Conservation (phyloP, 768 basidiomycete genomes). For the Mycena alexandri region DNA sequence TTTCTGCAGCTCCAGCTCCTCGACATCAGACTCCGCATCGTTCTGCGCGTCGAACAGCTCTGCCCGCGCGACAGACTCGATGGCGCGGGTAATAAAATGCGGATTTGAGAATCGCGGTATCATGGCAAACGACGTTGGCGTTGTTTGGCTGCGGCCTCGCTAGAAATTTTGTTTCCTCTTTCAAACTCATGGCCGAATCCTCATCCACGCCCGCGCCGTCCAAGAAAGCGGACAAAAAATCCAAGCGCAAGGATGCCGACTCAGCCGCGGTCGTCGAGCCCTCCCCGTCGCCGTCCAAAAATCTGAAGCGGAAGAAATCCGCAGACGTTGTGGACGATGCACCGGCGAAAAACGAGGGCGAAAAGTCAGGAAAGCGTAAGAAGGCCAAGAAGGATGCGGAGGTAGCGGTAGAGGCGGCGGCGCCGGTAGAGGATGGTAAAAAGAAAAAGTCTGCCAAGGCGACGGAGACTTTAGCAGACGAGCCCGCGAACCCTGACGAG, state of each 20-base stretch:
- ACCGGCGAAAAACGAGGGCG: background rate
- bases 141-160: conserved; percentile 1
- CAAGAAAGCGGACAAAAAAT: conserved; percentile 42
- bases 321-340: conserved; percentile 25
- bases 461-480: background rate
- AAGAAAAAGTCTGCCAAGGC: conserved; percentile 36
- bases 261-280: conserved; percentile 14
- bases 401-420: conserved; percentile 1
- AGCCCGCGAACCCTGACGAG: too few species aligned
- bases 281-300: conserved; percentile 30
- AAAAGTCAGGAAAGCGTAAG: conserved; percentile 35
- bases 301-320: conserved; percentile 49
- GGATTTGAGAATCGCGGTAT: conserved; percentile 62
- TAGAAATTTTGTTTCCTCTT: conserved; percentile 10
- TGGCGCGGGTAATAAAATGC: conserved; percentile 51
- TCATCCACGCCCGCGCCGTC: conserved; percentile 27
- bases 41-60: conserved; percentile 39
- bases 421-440: conserved; percentile 26
- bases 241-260: conserved; percentile 39
- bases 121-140: conserved; percentile 12
- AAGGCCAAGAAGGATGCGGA: conserved; percentile 48
- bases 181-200: conserved; percentile 30
- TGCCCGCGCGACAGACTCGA: conserved; percentile 52
- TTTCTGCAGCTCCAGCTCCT: conserved; percentile 33
- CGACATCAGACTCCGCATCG: conserved; percentile 20